Percentiles rank a stretch among this genome's conserved stretches.
These are phyloP conservation scores for Aspergillus tanneri DNA, from an alignment of 2,329 filamentous ascomycete species.

Conservation along the genomic window DNA sequence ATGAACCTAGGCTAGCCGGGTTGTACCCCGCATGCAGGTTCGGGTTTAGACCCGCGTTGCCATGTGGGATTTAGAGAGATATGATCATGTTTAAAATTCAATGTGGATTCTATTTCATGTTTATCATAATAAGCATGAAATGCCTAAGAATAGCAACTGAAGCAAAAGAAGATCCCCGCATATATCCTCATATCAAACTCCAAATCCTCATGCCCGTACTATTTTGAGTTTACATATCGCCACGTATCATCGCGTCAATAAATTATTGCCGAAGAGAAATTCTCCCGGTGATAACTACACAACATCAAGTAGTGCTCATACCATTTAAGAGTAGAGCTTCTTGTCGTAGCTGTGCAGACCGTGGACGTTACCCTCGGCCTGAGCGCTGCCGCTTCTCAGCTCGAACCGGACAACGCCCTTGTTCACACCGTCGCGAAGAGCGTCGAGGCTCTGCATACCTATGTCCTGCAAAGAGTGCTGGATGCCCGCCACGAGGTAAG, in stretches of 20 bases:
- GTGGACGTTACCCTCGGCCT: constrained; percentile 95
- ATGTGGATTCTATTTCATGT: not conserved
- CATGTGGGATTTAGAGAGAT: too few relatives aligned
- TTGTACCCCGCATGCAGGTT: constrained; percentile 13
- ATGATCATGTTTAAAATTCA: too few relatives aligned
- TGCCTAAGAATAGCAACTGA: not conserved
- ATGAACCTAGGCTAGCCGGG: constrained; percentile 13
- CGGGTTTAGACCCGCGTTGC: not conserved
- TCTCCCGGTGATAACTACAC: constrained; percentile 17
- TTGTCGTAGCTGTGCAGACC: constrained; percentile 98
- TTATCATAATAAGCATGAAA: constrained; percentile 1
- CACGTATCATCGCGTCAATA: constrained; percentile 29
- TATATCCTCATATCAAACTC: constrained; percentile 34
- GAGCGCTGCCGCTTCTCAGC: constrained; percentile 87
- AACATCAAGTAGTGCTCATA: constrained; percentile 12
- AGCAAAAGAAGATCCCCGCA: constrained; percentile 13
- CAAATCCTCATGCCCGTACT: constrained; percentile 32
- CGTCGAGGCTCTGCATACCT: constrained; percentile 75
- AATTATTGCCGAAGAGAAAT: constrained; percentile 21
- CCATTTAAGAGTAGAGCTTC: constrained; percentile 85
- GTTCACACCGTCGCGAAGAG: constrained; percentile 72
- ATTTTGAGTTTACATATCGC: constrained; percentile 31
- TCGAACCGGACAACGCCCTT: constrained; percentile 84
- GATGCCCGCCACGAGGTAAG: constrained; percentile 90
- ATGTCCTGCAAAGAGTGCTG: constrained; percentile 98